Evolutionary conservation across 148 eudicot genomes (phyloP), one percentile per base, ranked within the genome.

Genomic region (Spergularia marina): DNA sequence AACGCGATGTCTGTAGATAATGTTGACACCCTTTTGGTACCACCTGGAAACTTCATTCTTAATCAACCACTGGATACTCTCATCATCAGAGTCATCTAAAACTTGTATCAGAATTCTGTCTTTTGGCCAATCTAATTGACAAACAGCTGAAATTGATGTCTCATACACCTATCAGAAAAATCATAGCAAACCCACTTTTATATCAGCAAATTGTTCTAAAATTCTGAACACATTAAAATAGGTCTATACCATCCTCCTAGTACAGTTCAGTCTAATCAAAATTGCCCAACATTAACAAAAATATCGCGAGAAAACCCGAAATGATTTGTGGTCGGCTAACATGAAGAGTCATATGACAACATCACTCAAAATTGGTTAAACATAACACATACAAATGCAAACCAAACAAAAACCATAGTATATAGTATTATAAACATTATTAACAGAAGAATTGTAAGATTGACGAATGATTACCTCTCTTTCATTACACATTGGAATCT

Each of bases 91-190:
- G 68, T 90, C 94, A 72, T 90, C 94, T 40, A 90, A 77, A 61
- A 90, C 89, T 65, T 90, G 94, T 56, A 90, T 83, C 67, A 90
- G 55, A 53, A 90, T 34, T 65, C 78, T 80, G 34, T 85, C 88
- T 74, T 80, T 90, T 9, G 94, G 94, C 94, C 94, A 90, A 61
- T 90, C 89, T 15, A 88, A 85, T 75, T 85, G 87, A 77, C 94
- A 90, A 18, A 82, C 89, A 17, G 94, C 91, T 61, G 90, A 84
- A 49, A 90, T 90, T 5, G 94, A 90, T 77, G 85, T 87, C 58
- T 90, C 88, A 76, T 88, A 90, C n/a, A 90, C 91, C 94, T 90
- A 69, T 76, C 39, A 30, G 23, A 41, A 77, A 12, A 40, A 34
- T 1, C 67, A 44, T 36, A 16, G 12, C 41, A 70, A 67, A 47